Conservation (phyloP, 163 green algal genomes). For the Scenedesmus sp. region DNA sequence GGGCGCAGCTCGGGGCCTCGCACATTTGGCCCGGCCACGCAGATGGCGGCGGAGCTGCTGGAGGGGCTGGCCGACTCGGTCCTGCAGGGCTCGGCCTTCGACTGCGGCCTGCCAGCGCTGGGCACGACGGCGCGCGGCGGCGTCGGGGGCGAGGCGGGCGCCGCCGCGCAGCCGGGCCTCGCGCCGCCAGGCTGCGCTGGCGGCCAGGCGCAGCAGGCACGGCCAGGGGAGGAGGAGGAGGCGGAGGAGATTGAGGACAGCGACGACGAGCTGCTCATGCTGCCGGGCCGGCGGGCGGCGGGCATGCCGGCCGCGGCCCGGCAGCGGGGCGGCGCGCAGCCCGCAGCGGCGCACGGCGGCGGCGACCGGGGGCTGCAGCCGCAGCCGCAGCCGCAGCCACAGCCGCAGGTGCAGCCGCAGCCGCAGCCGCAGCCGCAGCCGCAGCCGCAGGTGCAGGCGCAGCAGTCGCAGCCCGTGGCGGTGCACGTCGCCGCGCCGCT, state of each 20-base stretch:
- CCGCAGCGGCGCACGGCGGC: background rate
- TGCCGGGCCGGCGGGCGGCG: no score
- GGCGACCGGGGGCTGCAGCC: background rate
- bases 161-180: background rate
- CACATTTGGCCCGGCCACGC: conserved; percentile 16
- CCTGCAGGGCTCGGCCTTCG: background rate
- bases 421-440: conserved; percentile 1
- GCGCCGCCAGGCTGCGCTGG: background rate
- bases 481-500: background rate
- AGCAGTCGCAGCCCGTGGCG: background rate
- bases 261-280: conserved; percentile 17
- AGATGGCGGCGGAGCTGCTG: conserved; percentile 22
- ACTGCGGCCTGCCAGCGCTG: background rate
- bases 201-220: conserved; percentile 5
- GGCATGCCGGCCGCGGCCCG: no score
- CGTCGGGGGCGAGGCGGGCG: background rate
- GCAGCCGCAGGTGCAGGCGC: conserved; percentile 14
- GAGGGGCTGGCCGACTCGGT: background rate
- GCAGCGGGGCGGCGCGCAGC: background rate
- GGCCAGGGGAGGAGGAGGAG: background rate
- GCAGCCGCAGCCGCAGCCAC: conserved; percentile 15
- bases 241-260: conserved; percentile 37
- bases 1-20: background rate
- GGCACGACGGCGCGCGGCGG: background rate
- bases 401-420: background rate